A percentile compares a stretch with the other conserved stretches of the same genome.
phyloP scores from a whole-genome alignment of 2,329 filamentous ascomycete species.

The Fusarium piperis region DNA sequence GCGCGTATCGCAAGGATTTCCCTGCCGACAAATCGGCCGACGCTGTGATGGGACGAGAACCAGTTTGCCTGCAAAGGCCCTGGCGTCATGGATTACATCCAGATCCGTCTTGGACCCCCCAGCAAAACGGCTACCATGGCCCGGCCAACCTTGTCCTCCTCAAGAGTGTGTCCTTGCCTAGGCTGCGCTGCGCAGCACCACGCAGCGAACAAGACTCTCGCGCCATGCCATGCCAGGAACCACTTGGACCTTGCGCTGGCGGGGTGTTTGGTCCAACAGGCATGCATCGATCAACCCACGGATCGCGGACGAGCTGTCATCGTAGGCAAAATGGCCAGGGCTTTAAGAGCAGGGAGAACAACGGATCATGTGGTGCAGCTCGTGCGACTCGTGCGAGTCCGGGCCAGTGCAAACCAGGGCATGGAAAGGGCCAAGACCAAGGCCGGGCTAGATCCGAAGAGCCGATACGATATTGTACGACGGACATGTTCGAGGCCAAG shows the following conservation, averaged over 20 bases:
- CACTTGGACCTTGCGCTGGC: constrained; percentile 6
- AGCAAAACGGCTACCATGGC: background rate
- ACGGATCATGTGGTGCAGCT: constrained; percentile 32
- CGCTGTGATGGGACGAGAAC: background rate
- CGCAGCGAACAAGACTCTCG: background rate
- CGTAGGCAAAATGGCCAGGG: background rate
- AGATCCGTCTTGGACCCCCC: background rate
- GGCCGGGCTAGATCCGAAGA: constrained; percentile 34
- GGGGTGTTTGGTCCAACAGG: background rate
- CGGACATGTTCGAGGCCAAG: constrained; percentile 11
- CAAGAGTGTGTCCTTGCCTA: background rate
- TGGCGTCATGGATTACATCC: constrained; percentile 1
- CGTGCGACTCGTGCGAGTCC: constrained; percentile 38
- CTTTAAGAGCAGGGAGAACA: background rate
- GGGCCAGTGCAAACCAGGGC: constrained; percentile 30
- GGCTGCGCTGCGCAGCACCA: background rate
- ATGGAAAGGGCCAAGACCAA: constrained; percentile 23
- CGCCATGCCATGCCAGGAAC: background rate
- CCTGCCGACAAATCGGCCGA: background rate
- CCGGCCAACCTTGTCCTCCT: background rate
- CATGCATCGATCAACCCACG: constrained; percentile 8
- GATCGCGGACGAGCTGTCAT: constrained; percentile 4
- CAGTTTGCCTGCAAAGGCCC: background rate
- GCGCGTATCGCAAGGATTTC: constrained; percentile 3
- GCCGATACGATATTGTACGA: constrained; percentile 38